A percentile compares a stretch with the other conserved stretches of the same genome.
phyloP scores from a whole-genome alignment of 441 rosid species.

The Flueggea neowawraea region DNA sequence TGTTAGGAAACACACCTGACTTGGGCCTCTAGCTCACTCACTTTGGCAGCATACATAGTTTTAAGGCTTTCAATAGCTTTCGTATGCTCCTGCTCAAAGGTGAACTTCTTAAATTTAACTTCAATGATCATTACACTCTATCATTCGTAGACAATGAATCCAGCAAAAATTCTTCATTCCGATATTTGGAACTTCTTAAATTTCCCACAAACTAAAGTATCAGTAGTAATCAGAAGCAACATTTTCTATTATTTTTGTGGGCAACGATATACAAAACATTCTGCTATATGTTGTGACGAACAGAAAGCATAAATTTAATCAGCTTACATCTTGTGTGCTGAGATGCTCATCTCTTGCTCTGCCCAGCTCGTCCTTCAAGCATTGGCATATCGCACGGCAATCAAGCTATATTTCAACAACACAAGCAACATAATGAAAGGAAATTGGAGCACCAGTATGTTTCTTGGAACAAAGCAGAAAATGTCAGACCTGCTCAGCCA shows the following conservation, averaged over 20 bases:
- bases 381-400: constrained; percentile 45
- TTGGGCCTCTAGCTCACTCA: constrained; percentile 47
- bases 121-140: background rate
- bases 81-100: constrained; percentile 43
- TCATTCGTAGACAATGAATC: no score
- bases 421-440: constrained; percentile 5
- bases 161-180: no score
- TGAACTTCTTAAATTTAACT: constrained; percentile 12
- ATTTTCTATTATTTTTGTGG: no score
- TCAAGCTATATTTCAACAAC: constrained; percentile 45
- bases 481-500: constrained; percentile 56
- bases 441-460: background rate
- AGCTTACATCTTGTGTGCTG: constrained; percentile 41
- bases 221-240: no score
- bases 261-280: background rate
- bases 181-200: no score
- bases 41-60: constrained; percentile 39
- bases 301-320: constrained; percentile 2
- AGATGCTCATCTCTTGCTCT: constrained; percentile 42
- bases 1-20: constrained; percentile 51
- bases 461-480: no score
- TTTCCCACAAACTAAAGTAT: no score
- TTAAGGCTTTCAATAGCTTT: constrained; percentile 41
- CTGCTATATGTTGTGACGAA: background rate
- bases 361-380: constrained; percentile 53